Evolutionary conservation across 2,329 filamentous ascomycete species (phyloP), one percentile per base, ranked within the genome.

Genomic region (Penicillium fuscoglaucum): DNA sequence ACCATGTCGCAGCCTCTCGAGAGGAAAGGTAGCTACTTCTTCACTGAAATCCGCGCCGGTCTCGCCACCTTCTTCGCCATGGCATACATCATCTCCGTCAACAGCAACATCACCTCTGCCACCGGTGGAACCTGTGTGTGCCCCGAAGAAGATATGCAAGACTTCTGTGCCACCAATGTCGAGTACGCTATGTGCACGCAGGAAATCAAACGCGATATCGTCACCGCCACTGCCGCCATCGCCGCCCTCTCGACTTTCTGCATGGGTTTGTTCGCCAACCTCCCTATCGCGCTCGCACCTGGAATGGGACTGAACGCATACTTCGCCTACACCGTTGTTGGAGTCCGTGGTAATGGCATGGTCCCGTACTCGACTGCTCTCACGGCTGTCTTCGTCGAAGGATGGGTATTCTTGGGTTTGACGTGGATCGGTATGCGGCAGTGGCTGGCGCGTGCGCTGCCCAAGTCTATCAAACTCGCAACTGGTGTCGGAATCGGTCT

Each of bases 301-400:
- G 89, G 89, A 39, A 90, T 91, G 88, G 89, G 91, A 28, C 75
- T 96, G 55, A 96, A 96, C 70, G 91, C 91, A 19, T 96, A 96
- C 74, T 96, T 96, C 70, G 84, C 91, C 28, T 96, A 90, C 71
- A 89, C 86, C 0, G 88, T 91, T 45, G 91, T 96, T 57, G 91
- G 91, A 4, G 85, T 81, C 68, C 87, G 93, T 71, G 91, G 91
- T 44, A 83, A 80, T 24, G 90, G 90, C 2, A 80, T 83, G 37
- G 87, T 96, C 9, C 86, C 90, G 1, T 96, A 90, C 71, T 74
- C 83, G 53, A 82, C 93, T 43, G 91, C 91, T 35, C 78, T 96
- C 39, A 95, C 91, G 4, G 91, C 91, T 54, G 91, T 95, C 64
- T 96, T 96, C 71, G 88, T 95, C 15, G 91, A 96, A 74, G 91